Conservation (phyloP, 768 basidiomycete genomes). For the Termitomyces bulborhizus region DNA sequence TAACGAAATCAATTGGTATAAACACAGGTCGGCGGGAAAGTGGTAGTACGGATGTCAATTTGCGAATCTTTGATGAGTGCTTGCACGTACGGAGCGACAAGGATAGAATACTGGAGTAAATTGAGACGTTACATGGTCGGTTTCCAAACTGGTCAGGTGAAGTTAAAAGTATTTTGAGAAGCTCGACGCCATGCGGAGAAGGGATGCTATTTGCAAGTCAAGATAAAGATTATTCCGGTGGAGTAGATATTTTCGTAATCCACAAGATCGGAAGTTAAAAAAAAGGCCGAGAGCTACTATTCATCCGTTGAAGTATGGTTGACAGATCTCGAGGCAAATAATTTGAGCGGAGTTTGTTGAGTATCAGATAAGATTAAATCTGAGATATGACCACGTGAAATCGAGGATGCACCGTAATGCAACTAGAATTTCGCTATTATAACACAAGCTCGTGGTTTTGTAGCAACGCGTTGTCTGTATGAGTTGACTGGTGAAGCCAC, state of each 20-base stretch:
- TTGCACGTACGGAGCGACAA: too few relatives aligned
- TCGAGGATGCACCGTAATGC: too few relatives aligned
- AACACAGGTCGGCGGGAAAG: not conserved
- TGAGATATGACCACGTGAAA: not conserved
- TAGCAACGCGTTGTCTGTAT: not conserved
- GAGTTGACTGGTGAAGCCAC: not conserved
- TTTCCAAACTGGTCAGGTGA: conserved; percentile 15
- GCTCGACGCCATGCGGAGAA: conserved; percentile 12
- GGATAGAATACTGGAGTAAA: conserved; percentile 14
- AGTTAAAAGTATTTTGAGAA: not conserved
- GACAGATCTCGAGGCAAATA: too few relatives aligned
- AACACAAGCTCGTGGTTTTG: not conserved
- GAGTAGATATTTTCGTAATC: too few relatives aligned
- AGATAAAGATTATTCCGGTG: too few relatives aligned
- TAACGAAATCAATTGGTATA: conserved; percentile 4
- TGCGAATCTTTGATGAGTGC: conserved; percentile 15
- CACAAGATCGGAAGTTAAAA: too few relatives aligned
- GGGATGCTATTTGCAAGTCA: conserved; percentile 7
- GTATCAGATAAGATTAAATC: not conserved
- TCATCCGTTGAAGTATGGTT: too few relatives aligned
- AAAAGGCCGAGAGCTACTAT: too few relatives aligned
- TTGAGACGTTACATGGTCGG: conserved; percentile 11
- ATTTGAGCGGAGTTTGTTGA: too few relatives aligned
- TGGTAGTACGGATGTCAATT: not conserved
- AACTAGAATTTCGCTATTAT: not conserved